Percentiles rank a stretch among this genome's conserved stretches.
Conservation (phyloP, 202 grass and related monocot genomes). For the Saccharum hybrid region DNA sequence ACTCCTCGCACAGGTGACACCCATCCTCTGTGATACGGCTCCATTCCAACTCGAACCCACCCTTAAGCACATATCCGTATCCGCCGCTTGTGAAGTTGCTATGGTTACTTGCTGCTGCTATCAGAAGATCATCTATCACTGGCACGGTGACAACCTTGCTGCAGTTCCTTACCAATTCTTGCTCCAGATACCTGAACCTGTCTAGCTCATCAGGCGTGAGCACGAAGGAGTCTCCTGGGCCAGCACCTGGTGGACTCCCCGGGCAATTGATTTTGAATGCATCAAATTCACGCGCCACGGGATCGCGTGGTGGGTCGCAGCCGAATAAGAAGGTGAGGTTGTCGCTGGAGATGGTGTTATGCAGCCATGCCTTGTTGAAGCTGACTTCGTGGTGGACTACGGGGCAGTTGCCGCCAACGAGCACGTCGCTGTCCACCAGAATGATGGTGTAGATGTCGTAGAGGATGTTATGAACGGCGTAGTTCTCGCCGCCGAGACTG, state of each 20-base stretch:
- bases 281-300: rapidly evolving
- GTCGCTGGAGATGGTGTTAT: not conserved
- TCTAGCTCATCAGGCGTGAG: rapidly evolving
- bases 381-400: not conserved
- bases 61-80: not conserved
- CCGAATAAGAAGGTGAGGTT: conserved; percentile 52
- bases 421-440: conserved; percentile 28
- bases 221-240: conserved; percentile 18
- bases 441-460: not conserved
- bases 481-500: not conserved
- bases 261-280: not conserved
- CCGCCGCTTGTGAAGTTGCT: rapidly evolving
- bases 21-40: rapidly evolving
- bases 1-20: conserved; percentile 1
- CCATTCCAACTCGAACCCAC: conserved; percentile 59
- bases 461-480: not conserved
- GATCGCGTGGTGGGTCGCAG: rapidly evolving
- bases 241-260: rapidly evolving
- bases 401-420: not conserved
- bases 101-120: rapidly evolving
- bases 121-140: not conserved
- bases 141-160: not conserved
- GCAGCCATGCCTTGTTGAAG: not conserved
- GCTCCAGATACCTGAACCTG: rapidly evolving
- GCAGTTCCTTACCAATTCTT: rapidly evolving